A percentile compares a stretch with the other conserved stretches of the same genome.
Conservation (phyloP, 148 eudicot genomes). For the Spergularia marina region DNA sequence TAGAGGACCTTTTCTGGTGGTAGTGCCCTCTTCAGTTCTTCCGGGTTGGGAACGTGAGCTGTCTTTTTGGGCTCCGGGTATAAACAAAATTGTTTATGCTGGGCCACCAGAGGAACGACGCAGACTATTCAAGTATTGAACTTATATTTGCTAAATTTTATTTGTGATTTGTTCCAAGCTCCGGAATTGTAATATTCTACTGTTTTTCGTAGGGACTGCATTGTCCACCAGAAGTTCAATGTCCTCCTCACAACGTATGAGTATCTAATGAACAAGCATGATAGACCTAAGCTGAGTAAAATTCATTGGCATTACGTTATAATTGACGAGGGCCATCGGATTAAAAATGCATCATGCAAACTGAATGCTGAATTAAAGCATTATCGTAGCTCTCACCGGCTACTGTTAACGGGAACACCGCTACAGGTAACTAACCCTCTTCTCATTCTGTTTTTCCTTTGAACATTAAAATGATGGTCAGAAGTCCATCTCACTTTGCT, state of each 20-base stretch:
- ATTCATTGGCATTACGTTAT: constrained; percentile 90
- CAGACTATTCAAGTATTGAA: constrained; percentile 74
- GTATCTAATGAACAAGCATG: constrained; percentile 99
- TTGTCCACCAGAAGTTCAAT: constrained; percentile 85
- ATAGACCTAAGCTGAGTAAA: constrained; percentile 92
- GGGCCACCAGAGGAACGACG: constrained; percentile 97
- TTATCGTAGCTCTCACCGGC: constrained; percentile 89
- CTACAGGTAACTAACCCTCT: constrained; percentile 56
- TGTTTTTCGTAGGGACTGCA: constrained; percentile 64
- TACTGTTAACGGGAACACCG: constrained; percentile 95
- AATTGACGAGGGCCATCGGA: constrained; percentile 98
- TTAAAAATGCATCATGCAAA: constrained; percentile 98
- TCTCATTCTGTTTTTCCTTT: neutral
- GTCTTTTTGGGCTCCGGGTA: constrained; percentile 87
- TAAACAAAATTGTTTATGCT: constrained; percentile 85
- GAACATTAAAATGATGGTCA: neutral
- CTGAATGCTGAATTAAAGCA: constrained; percentile 93
- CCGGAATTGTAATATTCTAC: neutral
- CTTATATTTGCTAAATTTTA: constrained; percentile 7
- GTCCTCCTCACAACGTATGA: constrained; percentile 95
- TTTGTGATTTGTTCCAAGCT: constrained; percentile 3
- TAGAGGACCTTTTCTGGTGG: constrained; percentile 94
- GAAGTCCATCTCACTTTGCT: neutral
- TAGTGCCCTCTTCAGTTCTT: constrained; percentile 94
- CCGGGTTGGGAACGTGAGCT: constrained; percentile 96